These are phyloP conservation scores for Wallemia mellicola DNA, from an alignment of 1,284 basidiomycete species.

Conservation along the genomic window DNA sequence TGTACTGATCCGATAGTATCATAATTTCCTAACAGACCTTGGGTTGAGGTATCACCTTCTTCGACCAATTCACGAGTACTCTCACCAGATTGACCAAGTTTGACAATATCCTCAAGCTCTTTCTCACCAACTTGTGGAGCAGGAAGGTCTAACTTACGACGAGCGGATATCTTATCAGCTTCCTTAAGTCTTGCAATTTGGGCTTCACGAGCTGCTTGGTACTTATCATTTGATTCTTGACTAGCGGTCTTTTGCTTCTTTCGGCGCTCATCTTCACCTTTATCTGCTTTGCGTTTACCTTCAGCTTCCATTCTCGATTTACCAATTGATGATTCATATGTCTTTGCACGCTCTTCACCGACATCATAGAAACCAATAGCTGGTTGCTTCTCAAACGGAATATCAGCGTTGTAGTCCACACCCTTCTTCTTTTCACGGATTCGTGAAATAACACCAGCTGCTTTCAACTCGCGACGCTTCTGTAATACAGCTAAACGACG, in stretches of 20 bases:
- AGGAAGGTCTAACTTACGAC: conserved; percentile 61
- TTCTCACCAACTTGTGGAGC: conserved; percentile 78
- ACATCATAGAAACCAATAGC: conserved; percentile 93
- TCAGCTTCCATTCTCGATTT: conserved; percentile 42
- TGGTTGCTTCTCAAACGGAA: conserved; percentile 92
- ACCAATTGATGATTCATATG: conserved; percentile 62
- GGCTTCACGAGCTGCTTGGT: conserved; percentile 71
- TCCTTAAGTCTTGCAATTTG: conserved; percentile 93
- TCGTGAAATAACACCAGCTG: conserved; percentile 73
- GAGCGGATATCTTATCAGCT: conserved; percentile 71
- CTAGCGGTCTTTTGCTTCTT: conserved; percentile 44
- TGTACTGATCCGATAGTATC: conserved; percentile 57
- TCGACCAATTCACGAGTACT: conserved; percentile 51
- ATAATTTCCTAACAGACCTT: conserved; percentile 68
- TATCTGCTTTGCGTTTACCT: conserved; percentile 73
- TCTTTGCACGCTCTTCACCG: conserved; percentile 69
- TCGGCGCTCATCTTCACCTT: conserved; percentile 52
- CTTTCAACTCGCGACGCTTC: conserved; percentile 92
- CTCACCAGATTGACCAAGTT: conserved; percentile 81
- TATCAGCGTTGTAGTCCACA: conserved; percentile 98
- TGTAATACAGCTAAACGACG: conserved; percentile 76
- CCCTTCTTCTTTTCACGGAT: conserved; percentile 80
- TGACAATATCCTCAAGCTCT: conserved; percentile 93
- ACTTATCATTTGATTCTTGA: conserved; percentile 35
- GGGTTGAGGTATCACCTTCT: conserved; percentile 30